phyloP scores from a whole-genome alignment of 2,329 filamentous ascomycete species.

The Cryphonectria nitschkei region DNA sequence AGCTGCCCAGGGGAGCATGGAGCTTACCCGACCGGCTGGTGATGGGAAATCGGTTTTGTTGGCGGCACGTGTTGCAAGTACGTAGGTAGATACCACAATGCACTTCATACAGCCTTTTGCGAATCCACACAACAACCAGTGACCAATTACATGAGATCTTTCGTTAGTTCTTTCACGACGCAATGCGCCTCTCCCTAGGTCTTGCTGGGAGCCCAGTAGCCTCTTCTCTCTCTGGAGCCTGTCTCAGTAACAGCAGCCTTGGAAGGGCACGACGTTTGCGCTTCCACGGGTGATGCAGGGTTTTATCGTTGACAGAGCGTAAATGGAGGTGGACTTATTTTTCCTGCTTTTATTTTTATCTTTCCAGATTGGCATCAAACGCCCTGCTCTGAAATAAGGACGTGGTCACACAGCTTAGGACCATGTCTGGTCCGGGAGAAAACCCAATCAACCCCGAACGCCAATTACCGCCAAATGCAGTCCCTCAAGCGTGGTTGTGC shows the following conservation, averaged over 20 bases:
- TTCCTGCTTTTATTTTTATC: not conserved
- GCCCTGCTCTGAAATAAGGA: constrained; percentile 17
- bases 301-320: not conserved
- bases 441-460: constrained; percentile 18
- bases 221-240: not conserved
- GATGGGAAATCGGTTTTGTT: not conserved
- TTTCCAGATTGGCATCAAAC: constrained; percentile 12
- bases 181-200: not conserved
- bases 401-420: not conserved
- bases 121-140: not conserved
- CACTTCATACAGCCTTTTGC: not conserved
- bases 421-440: constrained; percentile 18
- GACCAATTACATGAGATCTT: not conserved
- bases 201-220: too few relatives aligned
- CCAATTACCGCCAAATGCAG: constrained; percentile 23
- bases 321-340: constrained; percentile 3
- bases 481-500: constrained; percentile 6
- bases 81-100: constrained; percentile 15
- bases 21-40: not conserved
- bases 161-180: not conserved
- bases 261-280: not conserved
- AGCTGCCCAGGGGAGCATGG: not conserved
- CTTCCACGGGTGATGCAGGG: not conserved
- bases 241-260: not conserved
- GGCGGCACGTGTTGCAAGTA: not conserved